Conservation (phyloP, 495 filamentous ascomycete genomes). For the Neurospora sp. region DNA sequence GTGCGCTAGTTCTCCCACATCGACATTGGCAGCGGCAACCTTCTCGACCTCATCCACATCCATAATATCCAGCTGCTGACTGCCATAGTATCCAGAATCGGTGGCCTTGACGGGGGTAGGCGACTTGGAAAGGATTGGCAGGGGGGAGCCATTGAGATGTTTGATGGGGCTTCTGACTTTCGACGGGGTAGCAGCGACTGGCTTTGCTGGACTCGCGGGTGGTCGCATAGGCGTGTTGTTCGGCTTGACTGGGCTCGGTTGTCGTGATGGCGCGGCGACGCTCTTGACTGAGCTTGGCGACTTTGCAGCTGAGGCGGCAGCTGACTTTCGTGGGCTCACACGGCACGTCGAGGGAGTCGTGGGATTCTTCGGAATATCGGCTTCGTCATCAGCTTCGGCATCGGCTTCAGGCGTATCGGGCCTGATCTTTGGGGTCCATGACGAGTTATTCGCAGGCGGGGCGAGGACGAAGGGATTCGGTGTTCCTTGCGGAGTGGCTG, state of each 20-base stretch:
- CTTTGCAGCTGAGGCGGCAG: slow-evolving; percentile 2
- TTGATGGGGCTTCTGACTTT: slow-evolving; percentile 7
- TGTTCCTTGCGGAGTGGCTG: slow-evolving; percentile 34
- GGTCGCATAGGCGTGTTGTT: slow-evolving; percentile 10
- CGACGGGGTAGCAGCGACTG: slow-evolving; percentile 6
- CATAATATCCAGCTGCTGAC: slow-evolving; percentile 37
- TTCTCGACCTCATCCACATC: slow-evolving; percentile 19
- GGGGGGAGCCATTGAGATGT: slow-evolving; percentile 1
- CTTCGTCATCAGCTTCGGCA: background rate
- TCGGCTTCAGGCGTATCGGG: background rate
- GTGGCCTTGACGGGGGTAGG: slow-evolving; percentile 3
- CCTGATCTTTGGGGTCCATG: slow-evolving; percentile 25
- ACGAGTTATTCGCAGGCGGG: slow-evolving; percentile 13
- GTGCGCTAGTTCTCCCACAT: slow-evolving; percentile 7
- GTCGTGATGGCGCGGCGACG: background rate
- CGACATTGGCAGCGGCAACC: slow-evolving; percentile 7
- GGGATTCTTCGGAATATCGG: background rate
- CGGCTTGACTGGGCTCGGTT: background rate
- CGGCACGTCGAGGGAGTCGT: background rate
- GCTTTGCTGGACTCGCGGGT: slow-evolving; percentile 17
- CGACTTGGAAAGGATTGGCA: slow-evolving; percentile 13
- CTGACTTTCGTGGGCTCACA: background rate
- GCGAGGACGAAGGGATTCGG: slow-evolving; percentile 36
- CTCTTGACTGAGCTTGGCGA: slow-evolving; percentile 22
- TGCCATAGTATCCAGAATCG: slow-evolving; percentile 81